Evolutionary conservation across 768 basidiomycete genomes (phyloP).

Genomic region (Sporobolomyces pararoseus): DNA sequence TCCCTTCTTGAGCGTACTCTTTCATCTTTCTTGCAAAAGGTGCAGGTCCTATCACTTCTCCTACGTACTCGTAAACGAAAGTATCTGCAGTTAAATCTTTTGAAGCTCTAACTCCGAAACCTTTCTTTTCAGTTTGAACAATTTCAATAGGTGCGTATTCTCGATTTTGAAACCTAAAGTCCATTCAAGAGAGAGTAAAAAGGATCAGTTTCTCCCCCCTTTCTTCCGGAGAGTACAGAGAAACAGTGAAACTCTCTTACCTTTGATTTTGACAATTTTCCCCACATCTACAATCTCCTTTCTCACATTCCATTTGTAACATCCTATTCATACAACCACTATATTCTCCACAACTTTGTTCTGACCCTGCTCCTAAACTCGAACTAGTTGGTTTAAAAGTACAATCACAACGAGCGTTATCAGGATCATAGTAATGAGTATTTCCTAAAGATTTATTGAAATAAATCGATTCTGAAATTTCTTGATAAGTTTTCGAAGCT

Average conservation of each 20-base stretch:
- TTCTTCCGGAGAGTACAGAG: neutral
- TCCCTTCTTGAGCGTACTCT: slow-evolving; percentile 85
- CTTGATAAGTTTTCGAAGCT: slow-evolving; percentile 52
- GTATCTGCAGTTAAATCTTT: slow-evolving; percentile 56
- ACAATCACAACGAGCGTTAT: slow-evolving; percentile 96
- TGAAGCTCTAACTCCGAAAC: slow-evolving; percentile 82
- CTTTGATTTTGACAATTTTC: slow-evolving; percentile 85
- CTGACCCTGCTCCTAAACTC: slow-evolving; percentile 48
- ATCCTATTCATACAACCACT: slow-evolving; percentile 96
- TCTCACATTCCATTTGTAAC: slow-evolving; percentile 93
- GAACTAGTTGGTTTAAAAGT: slow-evolving; percentile 71
- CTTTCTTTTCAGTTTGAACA: slow-evolving; percentile 90
- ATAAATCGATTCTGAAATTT: slow-evolving; percentile 28
- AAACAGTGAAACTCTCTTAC: slow-evolving; percentile 53
- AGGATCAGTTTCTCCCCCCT: neutral
- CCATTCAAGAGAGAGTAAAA: neutral
- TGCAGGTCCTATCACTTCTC: slow-evolving; percentile 82
- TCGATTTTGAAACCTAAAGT: slow-evolving; percentile 72
- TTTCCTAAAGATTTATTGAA: slow-evolving; percentile 24
- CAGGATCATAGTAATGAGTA: slow-evolving; percentile 54
- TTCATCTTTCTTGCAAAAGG: slow-evolving; percentile 92
- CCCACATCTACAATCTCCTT: slow-evolving; percentile 79
- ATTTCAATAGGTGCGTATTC: slow-evolving; percentile 83
- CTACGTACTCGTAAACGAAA: slow-evolving; percentile 96
- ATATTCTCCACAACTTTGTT: slow-evolving; percentile 72